A percentile compares a stretch with the other conserved stretches of the same genome.
Evolutionary conservation across 208 protist species (phyloP).

Genomic region (Acanthamoeba healyi): DNA sequence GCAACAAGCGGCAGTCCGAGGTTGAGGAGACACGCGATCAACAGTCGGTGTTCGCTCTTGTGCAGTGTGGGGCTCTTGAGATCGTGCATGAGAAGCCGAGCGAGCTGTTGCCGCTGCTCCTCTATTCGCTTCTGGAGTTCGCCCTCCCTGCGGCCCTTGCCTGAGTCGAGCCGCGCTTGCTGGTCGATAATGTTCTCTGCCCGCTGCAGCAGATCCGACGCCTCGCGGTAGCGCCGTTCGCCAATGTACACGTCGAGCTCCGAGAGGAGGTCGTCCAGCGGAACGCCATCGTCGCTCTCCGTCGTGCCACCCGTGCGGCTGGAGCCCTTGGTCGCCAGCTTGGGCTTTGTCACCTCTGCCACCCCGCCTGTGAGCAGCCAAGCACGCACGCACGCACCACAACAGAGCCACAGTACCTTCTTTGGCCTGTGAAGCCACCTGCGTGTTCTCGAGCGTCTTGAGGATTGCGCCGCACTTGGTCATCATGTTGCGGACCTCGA

Average conservation of each 20-base stretch:
- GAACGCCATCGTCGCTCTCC: not conserved
- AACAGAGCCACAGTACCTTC: not conserved
- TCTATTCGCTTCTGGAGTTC: not conserved
- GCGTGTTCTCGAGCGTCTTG: not conserved
- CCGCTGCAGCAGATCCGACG: conserved; percentile 18
- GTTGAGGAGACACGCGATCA: not conserved
- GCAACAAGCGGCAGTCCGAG: not conserved
- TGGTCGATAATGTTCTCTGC: not conserved
- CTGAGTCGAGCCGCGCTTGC: not conserved
- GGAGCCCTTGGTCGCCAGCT: not conserved
- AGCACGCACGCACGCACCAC: not conserved
- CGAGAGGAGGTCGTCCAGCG: not conserved
- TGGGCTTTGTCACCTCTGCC: not conserved
- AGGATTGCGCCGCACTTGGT: not conserved
- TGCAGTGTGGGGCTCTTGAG: conserved; percentile 2
- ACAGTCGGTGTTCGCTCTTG: not conserved
- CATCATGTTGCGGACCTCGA: conserved; percentile 25
- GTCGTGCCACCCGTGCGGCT: not conserved
- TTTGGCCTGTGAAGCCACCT: not conserved
- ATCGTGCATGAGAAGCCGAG: conserved; percentile 5
- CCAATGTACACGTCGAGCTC: conserved; percentile 27
- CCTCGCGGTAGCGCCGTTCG: conserved; percentile 13
- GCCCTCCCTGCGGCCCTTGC: not conserved
- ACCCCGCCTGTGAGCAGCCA: not conserved
- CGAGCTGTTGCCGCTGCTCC: not conserved